Conservation (phyloP, 805 yeast genomes). For the Saccharomycopsis sp. region DNA sequence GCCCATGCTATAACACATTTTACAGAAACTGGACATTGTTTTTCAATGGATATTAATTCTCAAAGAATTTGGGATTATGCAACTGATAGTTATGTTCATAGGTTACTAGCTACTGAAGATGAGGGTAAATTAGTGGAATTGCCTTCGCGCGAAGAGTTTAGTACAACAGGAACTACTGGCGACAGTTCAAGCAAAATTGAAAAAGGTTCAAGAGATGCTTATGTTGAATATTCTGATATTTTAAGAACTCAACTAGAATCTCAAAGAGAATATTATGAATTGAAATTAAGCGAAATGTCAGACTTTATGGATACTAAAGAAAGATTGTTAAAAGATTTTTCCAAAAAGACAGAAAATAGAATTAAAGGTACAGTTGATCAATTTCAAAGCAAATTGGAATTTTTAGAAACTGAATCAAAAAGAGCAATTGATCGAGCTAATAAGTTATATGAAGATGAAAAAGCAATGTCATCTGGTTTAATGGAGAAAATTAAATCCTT, state of each 20-base stretch:
- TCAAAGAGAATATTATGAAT: constrained; percentile 75
- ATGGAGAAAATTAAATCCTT: constrained; percentile 30
- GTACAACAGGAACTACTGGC: constrained; percentile 16
- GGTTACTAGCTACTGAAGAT: constrained; percentile 71
- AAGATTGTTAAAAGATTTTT: constrained; percentile 8
- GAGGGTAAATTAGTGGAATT: constrained; percentile 88
- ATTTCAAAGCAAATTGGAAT: too few species aligned
- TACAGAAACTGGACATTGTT: constrained; percentile 70
- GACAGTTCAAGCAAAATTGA: constrained; percentile 1
- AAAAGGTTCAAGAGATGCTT: constrained; percentile 28
- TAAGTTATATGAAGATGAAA: constrained; percentile 35
- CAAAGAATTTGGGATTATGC: constrained; percentile 95
- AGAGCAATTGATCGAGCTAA: constrained; percentile 2
- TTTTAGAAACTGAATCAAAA: not conserved
- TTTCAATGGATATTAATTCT: constrained; percentile 77
- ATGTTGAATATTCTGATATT: constrained; percentile 71
- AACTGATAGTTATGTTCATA: constrained; percentile 81
- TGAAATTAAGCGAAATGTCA: constrained; percentile 25
- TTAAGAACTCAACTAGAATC: constrained; percentile 74
- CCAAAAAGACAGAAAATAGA: constrained; percentile 9
- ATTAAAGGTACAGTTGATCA: not conserved
- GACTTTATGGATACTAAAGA: constrained; percentile 11
- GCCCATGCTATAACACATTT: constrained; percentile 84
- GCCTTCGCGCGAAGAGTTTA: constrained; percentile 25
- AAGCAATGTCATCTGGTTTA: constrained; percentile 32